phyloP scores from a whole-genome alignment of 2,329 filamentous ascomycete species.

The Aspergillus japonicus region DNA sequence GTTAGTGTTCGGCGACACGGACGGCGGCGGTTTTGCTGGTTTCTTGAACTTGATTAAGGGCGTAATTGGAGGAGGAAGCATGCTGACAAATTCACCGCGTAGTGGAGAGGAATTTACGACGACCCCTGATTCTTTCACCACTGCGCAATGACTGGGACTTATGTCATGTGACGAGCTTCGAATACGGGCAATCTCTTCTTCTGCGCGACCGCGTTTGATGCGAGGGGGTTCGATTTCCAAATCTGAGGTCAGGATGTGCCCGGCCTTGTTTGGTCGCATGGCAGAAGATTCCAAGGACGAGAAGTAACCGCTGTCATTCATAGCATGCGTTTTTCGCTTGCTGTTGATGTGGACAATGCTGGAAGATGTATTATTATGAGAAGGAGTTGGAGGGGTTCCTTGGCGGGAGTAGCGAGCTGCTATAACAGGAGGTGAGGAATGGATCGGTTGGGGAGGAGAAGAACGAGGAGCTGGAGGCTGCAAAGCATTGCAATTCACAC shows the following conservation, averaged over 20 bases:
- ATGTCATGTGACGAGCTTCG: constrained; percentile 84
- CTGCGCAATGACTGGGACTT: constrained; percentile 66
- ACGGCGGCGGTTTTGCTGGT: constrained; percentile 64
- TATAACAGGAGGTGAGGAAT: constrained; percentile 85
- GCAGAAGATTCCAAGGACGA: constrained; percentile 92
- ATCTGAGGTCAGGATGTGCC: constrained; percentile 71
- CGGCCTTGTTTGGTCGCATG: constrained; percentile 66
- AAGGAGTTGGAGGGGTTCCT: constrained; percentile 71
- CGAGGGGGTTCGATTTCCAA: constrained; percentile 69
- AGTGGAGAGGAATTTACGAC: constrained; percentile 66
- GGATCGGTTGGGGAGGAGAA: constrained; percentile 60
- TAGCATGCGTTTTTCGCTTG: constrained; percentile 73
- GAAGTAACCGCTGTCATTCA: constrained; percentile 95
- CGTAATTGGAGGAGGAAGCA: constrained; percentile 74
- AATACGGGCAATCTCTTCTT: constrained; percentile 92
- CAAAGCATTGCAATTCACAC: constrained; percentile 23
- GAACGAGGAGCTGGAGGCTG: constrained; percentile 39
- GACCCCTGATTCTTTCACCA: constrained; percentile 33
- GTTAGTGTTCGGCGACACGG: constrained; percentile 90
- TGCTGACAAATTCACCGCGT: constrained; percentile 55
- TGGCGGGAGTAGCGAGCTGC: constrained; percentile 57
- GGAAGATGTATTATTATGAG: constrained; percentile 59
- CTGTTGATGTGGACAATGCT: constrained; percentile 65
- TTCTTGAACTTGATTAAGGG: constrained; percentile 79
- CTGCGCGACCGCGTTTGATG: constrained; percentile 84